A percentile compares a stretch with the other conserved stretches of the same genome.
These are phyloP conservation scores for Lentinus tigrinus DNA, from an alignment of 768 basidiomycete genomes.

Conservation along the genomic window DNA sequence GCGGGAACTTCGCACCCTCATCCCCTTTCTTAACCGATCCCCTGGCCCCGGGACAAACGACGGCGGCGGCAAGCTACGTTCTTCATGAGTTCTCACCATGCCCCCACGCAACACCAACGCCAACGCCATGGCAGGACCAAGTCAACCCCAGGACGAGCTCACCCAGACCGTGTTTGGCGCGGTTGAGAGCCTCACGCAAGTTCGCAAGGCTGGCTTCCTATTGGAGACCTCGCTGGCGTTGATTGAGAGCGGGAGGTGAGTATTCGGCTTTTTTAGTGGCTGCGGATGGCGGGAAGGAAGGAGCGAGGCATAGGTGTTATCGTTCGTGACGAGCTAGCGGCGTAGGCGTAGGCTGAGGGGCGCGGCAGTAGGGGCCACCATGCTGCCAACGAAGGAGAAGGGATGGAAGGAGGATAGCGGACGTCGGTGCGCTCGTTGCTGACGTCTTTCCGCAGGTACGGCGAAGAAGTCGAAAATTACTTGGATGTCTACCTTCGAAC, in stretches of 20 bases:
- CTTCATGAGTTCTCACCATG: conserved; percentile 10
- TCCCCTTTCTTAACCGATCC: conserved; percentile 5
- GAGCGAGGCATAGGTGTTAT: background rate
- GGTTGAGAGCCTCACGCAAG: conserved; percentile 29
- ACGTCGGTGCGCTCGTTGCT: background rate
- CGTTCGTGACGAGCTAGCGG: too few species aligned
- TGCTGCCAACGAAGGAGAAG: too few species aligned
- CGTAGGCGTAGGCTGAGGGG: too few species aligned
- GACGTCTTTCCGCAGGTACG: conserved; percentile 43
- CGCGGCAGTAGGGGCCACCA: too few species aligned
- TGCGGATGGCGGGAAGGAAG: background rate
- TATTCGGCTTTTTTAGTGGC: background rate
- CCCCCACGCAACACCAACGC: conserved; percentile 2
- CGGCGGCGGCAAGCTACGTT: background rate
- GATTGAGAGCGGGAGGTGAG: conserved; percentile 35
- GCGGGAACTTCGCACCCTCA: conserved; percentile 8
- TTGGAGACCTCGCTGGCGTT: conserved; percentile 34
- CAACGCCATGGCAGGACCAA: conserved; percentile 11
- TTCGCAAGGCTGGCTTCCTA: conserved; percentile 34
- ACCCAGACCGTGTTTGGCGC: conserved; percentile 33
- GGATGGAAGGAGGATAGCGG: too few species aligned
- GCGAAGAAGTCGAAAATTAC: conserved; percentile 61
- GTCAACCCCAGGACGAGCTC: conserved; percentile 32
- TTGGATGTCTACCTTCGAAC: conserved; percentile 65
- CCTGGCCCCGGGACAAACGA: conserved; percentile 11